These are phyloP conservation scores for Schizochytrium sp. DNA, from an alignment of 108 stramenopile genomes.

Conservation along the genomic window DNA sequence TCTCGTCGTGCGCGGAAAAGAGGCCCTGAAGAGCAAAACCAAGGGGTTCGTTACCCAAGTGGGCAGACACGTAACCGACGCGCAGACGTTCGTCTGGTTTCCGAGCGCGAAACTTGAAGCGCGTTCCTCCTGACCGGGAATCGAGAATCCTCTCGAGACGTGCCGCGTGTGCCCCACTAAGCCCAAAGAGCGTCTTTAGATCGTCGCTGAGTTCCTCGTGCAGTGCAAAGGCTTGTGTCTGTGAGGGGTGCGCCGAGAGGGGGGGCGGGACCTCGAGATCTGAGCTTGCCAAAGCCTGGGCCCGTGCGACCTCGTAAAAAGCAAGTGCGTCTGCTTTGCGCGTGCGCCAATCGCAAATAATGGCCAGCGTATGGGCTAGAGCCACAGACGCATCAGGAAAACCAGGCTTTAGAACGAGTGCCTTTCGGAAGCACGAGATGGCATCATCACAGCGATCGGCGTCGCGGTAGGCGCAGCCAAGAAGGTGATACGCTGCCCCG, in stretches of 20 bases:
- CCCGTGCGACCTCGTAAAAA: constrained; percentile 12
- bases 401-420: constrained; percentile 39
- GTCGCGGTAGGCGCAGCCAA: constrained; percentile 50
- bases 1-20: constrained; percentile 66
- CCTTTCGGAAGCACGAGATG: constrained; percentile 44
- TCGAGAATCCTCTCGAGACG: background rate
- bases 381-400: constrained; percentile 52
- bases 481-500: constrained; percentile 43
- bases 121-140: background rate
- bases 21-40: constrained; percentile 74
- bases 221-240: constrained; percentile 31
- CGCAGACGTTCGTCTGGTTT: constrained; percentile 12
- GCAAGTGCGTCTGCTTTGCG: constrained; percentile 28
- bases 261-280: background rate
- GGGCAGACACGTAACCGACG: constrained; percentile 66
- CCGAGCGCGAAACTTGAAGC: background rate
- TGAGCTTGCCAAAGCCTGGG: background rate
- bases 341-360: constrained; percentile 52
- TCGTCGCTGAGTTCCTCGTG: constrained; percentile 35
- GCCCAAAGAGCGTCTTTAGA: background rate
- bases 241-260: background rate
- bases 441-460: constrained; percentile 40
- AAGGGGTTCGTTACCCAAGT: constrained; percentile 72
- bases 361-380: constrained; percentile 37
- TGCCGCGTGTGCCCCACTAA: background rate